These are phyloP conservation scores for Plasmodium knowlesi DNA, from an alignment of 169 alveolate genomes.

Conservation along the genomic window DNA sequence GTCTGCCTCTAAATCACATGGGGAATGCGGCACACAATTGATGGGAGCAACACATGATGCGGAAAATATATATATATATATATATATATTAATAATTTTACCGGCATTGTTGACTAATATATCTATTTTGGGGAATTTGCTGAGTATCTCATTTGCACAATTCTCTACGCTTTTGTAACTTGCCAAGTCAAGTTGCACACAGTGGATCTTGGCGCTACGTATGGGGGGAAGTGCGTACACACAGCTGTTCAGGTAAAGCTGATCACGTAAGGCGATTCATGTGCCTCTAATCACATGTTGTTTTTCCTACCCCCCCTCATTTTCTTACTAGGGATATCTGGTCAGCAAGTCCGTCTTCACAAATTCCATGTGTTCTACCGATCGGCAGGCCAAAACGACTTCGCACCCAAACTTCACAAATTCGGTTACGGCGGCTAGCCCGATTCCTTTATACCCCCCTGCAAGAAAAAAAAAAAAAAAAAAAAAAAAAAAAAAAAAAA, in stretches of 20 bases:
- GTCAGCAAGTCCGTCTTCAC: constrained; percentile 17
- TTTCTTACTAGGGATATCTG: constrained; percentile 30
- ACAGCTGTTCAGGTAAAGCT: background rate
- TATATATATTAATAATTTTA: background rate
- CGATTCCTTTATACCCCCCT: constrained; percentile 70
- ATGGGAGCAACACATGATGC: background rate
- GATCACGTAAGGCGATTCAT: background rate
- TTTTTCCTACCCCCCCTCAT: background rate
- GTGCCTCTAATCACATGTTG: background rate
- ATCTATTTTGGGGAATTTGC: constrained; percentile 49
- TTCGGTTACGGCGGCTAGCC: constrained; percentile 66
- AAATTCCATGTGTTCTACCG: constrained; percentile 27
- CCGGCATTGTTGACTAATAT: constrained; percentile 71
- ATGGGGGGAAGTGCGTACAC: background rate
- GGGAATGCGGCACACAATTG: background rate
- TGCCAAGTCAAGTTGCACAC: constrained; percentile 48
- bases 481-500: background rate
- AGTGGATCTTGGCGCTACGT: constrained; percentile 39
- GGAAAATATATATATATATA: background rate
- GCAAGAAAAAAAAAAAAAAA: background rate
- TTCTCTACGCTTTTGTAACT: constrained; percentile 52
- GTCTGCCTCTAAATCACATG: background rate
- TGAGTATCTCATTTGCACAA: constrained; percentile 46
- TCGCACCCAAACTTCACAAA: constrained; percentile 47
- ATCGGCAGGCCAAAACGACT: constrained; percentile 54